phyloP scores from a whole-genome alignment of 1,139 yeast species.

The Blastobotrys aristatus region DNA sequence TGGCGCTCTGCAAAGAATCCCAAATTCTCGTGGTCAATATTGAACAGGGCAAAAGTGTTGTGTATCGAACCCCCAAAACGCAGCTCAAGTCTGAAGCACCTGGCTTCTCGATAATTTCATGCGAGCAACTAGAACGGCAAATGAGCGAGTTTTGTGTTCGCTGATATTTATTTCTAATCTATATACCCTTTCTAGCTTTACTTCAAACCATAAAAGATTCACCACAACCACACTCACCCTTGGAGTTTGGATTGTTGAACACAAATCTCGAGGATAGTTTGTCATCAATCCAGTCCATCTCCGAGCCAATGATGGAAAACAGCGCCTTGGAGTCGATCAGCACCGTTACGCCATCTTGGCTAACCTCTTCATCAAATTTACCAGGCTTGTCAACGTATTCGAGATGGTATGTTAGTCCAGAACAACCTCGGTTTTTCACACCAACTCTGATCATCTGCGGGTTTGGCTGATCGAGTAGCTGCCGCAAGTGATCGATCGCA shows the following conservation, averaged over 20 bases:
- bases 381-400: slow-evolving; percentile 89
- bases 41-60: too few species aligned
- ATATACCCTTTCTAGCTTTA: too few species aligned
- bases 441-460: slow-evolving; percentile 90
- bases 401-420: slow-evolving; percentile 86
- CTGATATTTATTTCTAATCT: too few species aligned
- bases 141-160: neutral
- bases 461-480: slow-evolving; percentile 67
- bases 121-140: neutral
- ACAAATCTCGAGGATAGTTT: slow-evolving; percentile 84
- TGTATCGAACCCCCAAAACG: too few species aligned
- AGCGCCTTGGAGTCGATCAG: slow-evolving; percentile 92
- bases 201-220: slow-evolving; percentile 91
- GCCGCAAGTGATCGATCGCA: slow-evolving; percentile 67
- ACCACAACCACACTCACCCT: slow-evolving; percentile 98
- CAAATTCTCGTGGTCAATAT: too few species aligned
- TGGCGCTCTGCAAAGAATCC: too few species aligned
- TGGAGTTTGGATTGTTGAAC: slow-evolving; percentile 90
- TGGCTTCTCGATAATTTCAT: neutral
- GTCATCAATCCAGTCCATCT: slow-evolving; percentile 98
- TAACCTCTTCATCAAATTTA: slow-evolving; percentile 83
- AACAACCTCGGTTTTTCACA: slow-evolving; percentile 94
- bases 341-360: slow-evolving; percentile 87
- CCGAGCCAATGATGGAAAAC: slow-evolving; percentile 91
- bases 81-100: neutral